phyloP scores from a whole-genome alignment of 768 basidiomycete species.

The Strobilomyces dryophilus region DNA sequence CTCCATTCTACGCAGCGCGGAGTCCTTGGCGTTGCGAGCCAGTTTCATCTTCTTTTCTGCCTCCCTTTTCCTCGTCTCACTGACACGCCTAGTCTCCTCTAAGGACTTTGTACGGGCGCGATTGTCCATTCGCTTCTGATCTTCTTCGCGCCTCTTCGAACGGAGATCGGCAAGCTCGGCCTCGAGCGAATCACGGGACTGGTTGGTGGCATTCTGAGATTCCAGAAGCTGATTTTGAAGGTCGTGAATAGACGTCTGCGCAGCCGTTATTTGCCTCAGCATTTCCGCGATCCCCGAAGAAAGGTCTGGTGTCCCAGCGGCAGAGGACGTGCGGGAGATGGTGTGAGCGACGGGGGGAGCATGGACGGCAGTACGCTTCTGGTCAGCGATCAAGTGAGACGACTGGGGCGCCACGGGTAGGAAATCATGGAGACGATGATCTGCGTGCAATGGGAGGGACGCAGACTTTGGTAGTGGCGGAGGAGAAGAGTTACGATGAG shows the following conservation, averaged over 20 bases:
- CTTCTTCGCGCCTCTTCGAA: constrained; percentile 77
- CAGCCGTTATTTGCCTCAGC: constrained; percentile 63
- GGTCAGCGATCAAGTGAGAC: constrained; percentile 19
- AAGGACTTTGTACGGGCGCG: constrained; percentile 80
- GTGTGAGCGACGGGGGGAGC: constrained; percentile 23
- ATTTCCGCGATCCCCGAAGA: constrained; percentile 72
- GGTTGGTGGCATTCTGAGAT: constrained; percentile 49
- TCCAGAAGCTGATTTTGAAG: constrained; percentile 68
- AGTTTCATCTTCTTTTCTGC: constrained; percentile 83
- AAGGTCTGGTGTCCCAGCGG: constrained; percentile 44
- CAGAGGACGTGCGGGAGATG: constrained; percentile 22
- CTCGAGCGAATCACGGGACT: constrained; percentile 65
- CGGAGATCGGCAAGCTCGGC: constrained; percentile 70
- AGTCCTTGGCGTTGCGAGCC: constrained; percentile 62
- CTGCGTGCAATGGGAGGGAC: constrained; percentile 71
- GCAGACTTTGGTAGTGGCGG: constrained; percentile 83
- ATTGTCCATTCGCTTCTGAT: constrained; percentile 68
- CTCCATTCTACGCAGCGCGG: constrained; percentile 52
- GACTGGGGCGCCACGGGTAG: constrained; percentile 23
- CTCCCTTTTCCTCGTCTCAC: constrained; percentile 76
- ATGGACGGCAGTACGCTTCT: constrained; percentile 25
- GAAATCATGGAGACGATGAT: constrained; percentile 30
- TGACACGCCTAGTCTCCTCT: constrained; percentile 81
- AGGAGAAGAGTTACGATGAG: constrained; percentile 65
- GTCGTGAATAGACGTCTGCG: constrained; percentile 61